phyloP scores from a whole-genome alignment of 225 moss, liverwort and hornwort species.

The Sphagnum contortum region DNA sequence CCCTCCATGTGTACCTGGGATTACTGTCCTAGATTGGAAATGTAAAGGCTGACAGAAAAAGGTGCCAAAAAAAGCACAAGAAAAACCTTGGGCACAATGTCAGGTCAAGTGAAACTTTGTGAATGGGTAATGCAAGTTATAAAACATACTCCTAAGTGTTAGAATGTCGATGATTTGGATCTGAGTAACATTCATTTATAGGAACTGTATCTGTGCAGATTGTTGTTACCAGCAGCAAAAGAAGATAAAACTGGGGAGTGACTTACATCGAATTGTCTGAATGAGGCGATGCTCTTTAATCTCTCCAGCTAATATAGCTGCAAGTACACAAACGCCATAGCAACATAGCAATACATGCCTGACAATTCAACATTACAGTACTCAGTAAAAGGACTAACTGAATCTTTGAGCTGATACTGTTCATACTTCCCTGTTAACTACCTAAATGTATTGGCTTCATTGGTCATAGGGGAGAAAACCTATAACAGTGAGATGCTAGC shows the following conservation, averaged over 20 bases:
- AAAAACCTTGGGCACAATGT: neutral
- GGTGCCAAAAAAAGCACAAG: neutral
- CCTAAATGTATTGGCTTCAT: too few species aligned
- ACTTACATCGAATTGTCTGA: conserved; percentile 67
- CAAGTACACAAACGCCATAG: conserved; percentile 80
- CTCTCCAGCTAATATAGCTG: conserved; percentile 68
- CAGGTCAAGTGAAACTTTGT: too few species aligned
- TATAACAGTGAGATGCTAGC: neutral
- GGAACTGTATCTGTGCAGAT: neutral
- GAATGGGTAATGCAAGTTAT: too few species aligned
- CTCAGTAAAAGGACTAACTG: neutral
- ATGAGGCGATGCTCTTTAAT: conserved; percentile 59
- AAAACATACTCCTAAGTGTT: neutral
- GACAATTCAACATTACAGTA: conserved; percentile 4
- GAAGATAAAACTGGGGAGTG: neutral
- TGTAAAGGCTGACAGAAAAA: neutral
- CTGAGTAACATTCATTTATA: neutral
- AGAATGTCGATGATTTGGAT: too few species aligned
- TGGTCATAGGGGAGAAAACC: too few species aligned
- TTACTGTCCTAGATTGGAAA: too few species aligned
- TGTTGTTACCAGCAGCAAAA: too few species aligned
- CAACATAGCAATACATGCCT: conserved; percentile 84
- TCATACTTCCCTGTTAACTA: too few species aligned
- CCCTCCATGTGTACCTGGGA: neutral
- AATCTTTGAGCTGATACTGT: neutral